Conservation (phyloP, 2,329 filamentous ascomycete genomes). For the Fusarium dlaminii region DNA sequence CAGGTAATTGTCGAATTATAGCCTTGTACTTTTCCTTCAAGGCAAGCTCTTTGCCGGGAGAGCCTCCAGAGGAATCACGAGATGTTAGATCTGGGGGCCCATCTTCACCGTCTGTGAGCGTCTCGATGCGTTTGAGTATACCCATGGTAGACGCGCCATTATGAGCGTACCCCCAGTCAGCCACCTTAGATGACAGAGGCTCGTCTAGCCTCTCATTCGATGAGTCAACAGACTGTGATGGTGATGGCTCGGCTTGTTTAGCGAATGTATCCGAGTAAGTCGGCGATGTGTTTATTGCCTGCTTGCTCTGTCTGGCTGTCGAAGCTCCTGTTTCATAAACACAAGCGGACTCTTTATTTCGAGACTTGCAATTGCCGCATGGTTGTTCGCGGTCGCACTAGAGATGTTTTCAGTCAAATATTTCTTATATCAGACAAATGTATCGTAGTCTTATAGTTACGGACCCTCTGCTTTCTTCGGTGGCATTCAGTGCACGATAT, state of each 20-base stretch:
- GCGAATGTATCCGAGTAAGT: not conserved
- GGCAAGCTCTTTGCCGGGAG: slow-evolving; percentile 47
- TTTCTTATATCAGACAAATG: too few species aligned
- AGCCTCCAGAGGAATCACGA: not conserved
- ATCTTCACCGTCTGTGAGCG: slow-evolving; percentile 46
- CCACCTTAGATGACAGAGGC: slow-evolving; percentile 54
- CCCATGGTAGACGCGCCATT: slow-evolving; percentile 62
- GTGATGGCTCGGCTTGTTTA: not conserved
- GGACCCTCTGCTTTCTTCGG: slow-evolving; percentile 69
- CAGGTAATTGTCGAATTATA: slow-evolving; percentile 66
- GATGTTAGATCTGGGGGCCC: not conserved
- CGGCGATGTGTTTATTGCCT: not conserved
- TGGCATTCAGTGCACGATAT: slow-evolving; percentile 73
- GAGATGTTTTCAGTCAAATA: slow-evolving; percentile 2
- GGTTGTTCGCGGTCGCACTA: slow-evolving; percentile 69
- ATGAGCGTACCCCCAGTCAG: slow-evolving; percentile 64
- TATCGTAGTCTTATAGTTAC: not conserved
- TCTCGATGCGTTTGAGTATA: slow-evolving; percentile 65
- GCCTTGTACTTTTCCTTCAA: slow-evolving; percentile 67
- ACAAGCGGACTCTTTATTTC: slow-evolving; percentile 66
- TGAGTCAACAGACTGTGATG: not conserved
- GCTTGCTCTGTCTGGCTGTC: slow-evolving; percentile 42
- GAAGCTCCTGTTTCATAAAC: slow-evolving; percentile 64
- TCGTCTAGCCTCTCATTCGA: slow-evolving; percentile 32
- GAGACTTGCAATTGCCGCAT: slow-evolving; percentile 67